Evolutionary conservation across 345 rosid species (phyloP), one percentile per base, ranked within the genome.

Genomic region (Populus ilicifolia): DNA sequence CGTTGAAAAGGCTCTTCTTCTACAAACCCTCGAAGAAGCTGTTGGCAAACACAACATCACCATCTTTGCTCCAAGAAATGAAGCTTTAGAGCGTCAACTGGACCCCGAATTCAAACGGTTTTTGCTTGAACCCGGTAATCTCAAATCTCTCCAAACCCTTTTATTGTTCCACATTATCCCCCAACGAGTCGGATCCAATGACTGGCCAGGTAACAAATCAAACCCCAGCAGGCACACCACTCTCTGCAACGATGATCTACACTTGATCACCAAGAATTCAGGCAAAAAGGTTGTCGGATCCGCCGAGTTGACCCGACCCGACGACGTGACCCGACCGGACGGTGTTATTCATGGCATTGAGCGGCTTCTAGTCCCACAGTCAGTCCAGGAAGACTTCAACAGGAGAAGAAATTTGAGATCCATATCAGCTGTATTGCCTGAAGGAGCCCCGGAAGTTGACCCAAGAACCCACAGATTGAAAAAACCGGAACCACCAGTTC

Each of bases 301-400:
- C 1, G 92, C 93, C 3, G 83, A 78, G 74, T 35, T 92, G 9
- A 36, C 78, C 59, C 86, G 84, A 30, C 93, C 88, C 70, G 88
- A 89, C 61, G 93, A 87, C 33, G 83, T 92, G 10, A 84, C 76
- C 79, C 85, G 97, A 4, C 91, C 93, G 73, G 97, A 92, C 80
- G 97, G 97, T 0, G 83, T 92, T 17, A 92, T 92, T 73, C 94
- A 92, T 79, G 94, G 94, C 6, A 90, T 90, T 66, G 87, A 84
- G 33, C 81, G 87, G 25, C 90, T 90, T 3, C 81, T 90, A 2
- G 77, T 90, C 63, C 97, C 97, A 6, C 90, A 87, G n/a, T 89
- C 94, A 1, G 97, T 92, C 5, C 88, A 86, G 72, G 90, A 89
- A 77, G 93, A 86, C 68, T 92, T 92, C 81, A 92, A 90, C 82